Percentiles rank a stretch among this genome's conserved stretches.
Evolutionary conservation across 306 rosid genomes (phyloP).

Genomic region (Dryas drummondii): DNA sequence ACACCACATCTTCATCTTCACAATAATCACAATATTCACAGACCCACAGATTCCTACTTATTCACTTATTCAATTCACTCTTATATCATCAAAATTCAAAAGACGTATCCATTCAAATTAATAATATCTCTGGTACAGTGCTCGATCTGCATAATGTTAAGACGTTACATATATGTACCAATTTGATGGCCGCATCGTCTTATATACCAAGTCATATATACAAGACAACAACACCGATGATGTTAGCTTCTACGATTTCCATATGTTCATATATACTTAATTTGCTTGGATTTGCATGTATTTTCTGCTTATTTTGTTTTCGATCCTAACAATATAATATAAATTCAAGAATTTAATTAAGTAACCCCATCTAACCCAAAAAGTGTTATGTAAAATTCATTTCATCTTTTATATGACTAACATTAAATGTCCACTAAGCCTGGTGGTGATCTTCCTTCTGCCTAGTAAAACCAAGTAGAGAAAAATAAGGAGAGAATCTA

Average conservation of each 20-base stretch:
- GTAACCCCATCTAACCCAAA: too few relatives aligned
- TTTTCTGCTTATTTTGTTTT: too few relatives aligned
- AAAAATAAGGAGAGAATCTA: too few relatives aligned
- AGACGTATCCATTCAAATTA: slow-evolving; percentile 18
- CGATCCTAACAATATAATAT: too few relatives aligned
- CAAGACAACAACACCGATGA: not conserved
- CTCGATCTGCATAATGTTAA: not conserved
- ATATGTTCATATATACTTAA: not conserved
- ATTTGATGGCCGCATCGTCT: not conserved
- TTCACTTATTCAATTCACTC: slow-evolving; percentile 1
- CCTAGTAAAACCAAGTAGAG: too few relatives aligned
- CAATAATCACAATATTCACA: not conserved
- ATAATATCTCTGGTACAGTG: too few relatives aligned
- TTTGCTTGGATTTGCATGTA: too few relatives aligned
- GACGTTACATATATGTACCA: not conserved
- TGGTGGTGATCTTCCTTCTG: too few relatives aligned
- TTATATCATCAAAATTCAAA: not conserved
- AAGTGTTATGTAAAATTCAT: too few relatives aligned
- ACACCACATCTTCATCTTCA: slow-evolving; percentile 15
- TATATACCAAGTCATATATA: not conserved
- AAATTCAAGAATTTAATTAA: too few relatives aligned
- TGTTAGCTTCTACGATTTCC: not conserved
- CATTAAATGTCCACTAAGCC: too few relatives aligned
- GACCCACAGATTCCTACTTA: not conserved
- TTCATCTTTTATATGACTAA: too few relatives aligned